phyloP scores from a whole-genome alignment of 148 eudicot genomes.

The Camellia lanceoleosa region DNA sequence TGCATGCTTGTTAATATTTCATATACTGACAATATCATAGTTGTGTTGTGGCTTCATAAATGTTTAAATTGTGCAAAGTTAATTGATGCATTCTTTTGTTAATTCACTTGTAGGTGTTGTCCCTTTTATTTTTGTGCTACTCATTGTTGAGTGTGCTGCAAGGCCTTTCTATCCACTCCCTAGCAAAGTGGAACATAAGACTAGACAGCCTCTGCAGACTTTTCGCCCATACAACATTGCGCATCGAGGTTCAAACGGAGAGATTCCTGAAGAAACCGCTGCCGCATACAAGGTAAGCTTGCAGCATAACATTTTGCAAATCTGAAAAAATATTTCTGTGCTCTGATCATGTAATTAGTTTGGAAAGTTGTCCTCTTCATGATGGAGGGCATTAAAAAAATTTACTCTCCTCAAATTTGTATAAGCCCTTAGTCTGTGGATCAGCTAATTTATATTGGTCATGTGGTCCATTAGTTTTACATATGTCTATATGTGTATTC shows the following conservation, averaged over 20 bases:
- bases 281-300: constrained; percentile 66
- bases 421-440: background rate
- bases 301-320: background rate
- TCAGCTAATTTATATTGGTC: background rate
- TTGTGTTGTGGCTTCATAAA: too few relatives aligned
- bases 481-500: background rate
- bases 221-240: constrained; percentile 85
- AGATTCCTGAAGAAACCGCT: constrained; percentile 90
- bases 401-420: background rate
- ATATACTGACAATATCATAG: too few relatives aligned
- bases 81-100: background rate
- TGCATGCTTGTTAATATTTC: background rate
- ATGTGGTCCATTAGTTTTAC: background rate
- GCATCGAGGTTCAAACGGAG: constrained; percentile 95
- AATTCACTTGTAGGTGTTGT: constrained; percentile 45
- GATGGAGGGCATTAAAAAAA: background rate
- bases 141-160: constrained; percentile 66
- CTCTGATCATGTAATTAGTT: background rate
- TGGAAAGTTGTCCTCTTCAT: background rate
- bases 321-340: too few relatives aligned
- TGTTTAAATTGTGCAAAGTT: too few relatives aligned
- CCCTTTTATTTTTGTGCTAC: constrained; percentile 53
- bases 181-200: constrained; percentile 40
- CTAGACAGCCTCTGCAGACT: constrained; percentile 70
- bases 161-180: constrained; percentile 77